Conservation (phyloP, 148 eudicot species). For the Rhododendron mucronatum region DNA sequence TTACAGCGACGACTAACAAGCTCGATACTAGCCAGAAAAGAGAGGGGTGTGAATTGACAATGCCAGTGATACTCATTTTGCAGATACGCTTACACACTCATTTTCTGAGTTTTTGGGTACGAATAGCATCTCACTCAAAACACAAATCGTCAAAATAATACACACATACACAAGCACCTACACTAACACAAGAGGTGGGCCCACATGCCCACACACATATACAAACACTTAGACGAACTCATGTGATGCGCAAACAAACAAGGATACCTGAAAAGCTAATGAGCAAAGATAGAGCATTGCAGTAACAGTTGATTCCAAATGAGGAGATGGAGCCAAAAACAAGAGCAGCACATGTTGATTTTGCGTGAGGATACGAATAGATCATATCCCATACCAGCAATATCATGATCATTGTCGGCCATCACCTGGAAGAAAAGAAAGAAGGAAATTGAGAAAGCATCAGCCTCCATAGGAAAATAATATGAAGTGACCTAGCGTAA, state of each 20-base stretch:
- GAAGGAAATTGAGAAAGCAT: slow-evolving; percentile 1
- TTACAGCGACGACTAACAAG: too few relatives aligned
- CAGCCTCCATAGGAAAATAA: not conserved
- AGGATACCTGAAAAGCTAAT: slow-evolving; percentile 69
- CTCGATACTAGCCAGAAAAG: too few relatives aligned
- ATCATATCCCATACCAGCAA: slow-evolving; percentile 94
- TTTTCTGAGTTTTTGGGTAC: not conserved
- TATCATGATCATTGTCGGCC: slow-evolving; percentile 88
- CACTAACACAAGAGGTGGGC: not conserved
- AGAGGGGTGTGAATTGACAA: too few relatives aligned
- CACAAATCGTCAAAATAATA: not conserved
- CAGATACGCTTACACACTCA: not conserved
- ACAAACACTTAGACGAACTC: not conserved
- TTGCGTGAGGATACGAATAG: slow-evolving; percentile 82
- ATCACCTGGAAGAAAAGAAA: slow-evolving; percentile 49
- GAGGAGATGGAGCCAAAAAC: slow-evolving; percentile 85
- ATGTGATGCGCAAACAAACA: slow-evolving; percentile 68
- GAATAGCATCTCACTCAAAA: not conserved
- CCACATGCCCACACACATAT: not conserved
- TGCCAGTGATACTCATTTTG: not conserved
- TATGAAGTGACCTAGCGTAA: not conserved
- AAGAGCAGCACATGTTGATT: slow-evolving; percentile 81
- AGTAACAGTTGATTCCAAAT: slow-evolving; percentile 67
- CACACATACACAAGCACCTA: too few relatives aligned
- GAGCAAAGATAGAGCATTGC: slow-evolving; percentile 57